phyloP scores from a whole-genome alignment of 495 filamentous ascomycete species.

The Penicillium ochrochloron region DNA sequence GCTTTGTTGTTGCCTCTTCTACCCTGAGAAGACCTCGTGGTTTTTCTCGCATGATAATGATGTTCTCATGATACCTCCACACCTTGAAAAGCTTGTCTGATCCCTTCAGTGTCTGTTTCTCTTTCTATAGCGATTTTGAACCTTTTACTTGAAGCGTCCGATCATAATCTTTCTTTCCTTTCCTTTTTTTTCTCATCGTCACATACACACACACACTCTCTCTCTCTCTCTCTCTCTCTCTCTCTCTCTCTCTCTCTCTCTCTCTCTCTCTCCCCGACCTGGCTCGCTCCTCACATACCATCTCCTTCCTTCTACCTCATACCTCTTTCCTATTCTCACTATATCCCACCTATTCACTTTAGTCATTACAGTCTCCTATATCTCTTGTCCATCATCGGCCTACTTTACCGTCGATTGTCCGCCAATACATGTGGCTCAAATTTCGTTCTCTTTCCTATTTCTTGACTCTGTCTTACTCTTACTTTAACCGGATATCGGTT shows the following conservation, averaged over 20 bases:
- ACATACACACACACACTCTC: not conserved
- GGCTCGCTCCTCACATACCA: not conserved
- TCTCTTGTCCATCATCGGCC: not conserved
- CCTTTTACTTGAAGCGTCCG: slow-evolving; percentile 12
- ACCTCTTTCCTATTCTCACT: not conserved
- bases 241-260: no score
- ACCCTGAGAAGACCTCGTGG: not conserved
- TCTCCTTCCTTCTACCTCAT: slow-evolving; percentile 3
- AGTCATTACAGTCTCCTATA: slow-evolving; percentile 7
- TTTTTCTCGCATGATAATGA: slow-evolving; percentile 29
- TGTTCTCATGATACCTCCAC: slow-evolving; percentile 27
- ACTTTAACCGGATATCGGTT: not conserved
- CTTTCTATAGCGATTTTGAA: slow-evolving; percentile 22
- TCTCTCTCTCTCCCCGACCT: no score
- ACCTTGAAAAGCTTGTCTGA: slow-evolving; percentile 22
- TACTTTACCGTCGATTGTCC: slow-evolving; percentile 1
- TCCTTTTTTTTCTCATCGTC: not conserved
- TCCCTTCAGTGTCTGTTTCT: slow-evolving; percentile 14
- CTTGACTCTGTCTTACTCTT: not conserved
- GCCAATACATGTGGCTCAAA: slow-evolving; percentile 1
- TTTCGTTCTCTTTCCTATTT: not conserved
- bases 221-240: not conserved
- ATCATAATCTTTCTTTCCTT: slow-evolving; percentile 11
- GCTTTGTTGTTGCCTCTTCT: not conserved
- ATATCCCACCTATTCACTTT: not conserved